Conservation (phyloP, 2,329 filamentous ascomycete genomes). For the Verticillium dahliae region DNA sequence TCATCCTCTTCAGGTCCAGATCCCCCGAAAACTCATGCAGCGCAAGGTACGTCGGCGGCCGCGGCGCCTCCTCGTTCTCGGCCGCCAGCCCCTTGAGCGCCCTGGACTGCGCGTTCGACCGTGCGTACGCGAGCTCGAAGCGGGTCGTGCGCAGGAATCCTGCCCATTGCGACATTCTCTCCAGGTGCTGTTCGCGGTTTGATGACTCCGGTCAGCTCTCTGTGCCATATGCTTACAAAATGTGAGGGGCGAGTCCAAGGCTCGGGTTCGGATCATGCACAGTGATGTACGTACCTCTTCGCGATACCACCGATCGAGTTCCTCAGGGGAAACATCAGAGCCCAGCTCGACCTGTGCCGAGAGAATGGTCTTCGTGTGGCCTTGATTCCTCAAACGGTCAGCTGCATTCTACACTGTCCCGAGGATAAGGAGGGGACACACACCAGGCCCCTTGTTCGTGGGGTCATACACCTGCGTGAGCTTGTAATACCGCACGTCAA, state of each 20-base stretch:
- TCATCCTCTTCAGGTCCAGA: neutral
- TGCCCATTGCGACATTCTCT: conserved; percentile 5
- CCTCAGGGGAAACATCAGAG: conserved; percentile 6
- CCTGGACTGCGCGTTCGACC: conserved; percentile 15
- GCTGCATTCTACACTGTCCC: neutral
- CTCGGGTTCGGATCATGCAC: neutral
- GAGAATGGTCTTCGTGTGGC: conserved; percentile 13
- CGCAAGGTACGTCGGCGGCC: conserved; percentile 13
- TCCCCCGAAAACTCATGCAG: neutral
- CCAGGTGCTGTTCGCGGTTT: conserved; percentile 7
- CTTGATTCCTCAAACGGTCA: neutral
- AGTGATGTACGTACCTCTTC: conserved; percentile 10
- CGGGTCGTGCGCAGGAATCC: conserved; percentile 17
- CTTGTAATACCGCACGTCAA: conserved; percentile 14
- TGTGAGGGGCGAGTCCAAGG: neutral
- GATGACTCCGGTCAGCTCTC: neutral
- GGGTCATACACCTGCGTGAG: conserved; percentile 15
- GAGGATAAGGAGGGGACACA: neutral
- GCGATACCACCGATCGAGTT: conserved; percentile 16
- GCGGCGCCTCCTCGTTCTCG: conserved; percentile 8
- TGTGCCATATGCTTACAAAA: neutral
- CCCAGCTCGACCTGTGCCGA: conserved; percentile 5
- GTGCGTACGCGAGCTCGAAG: conserved; percentile 13
- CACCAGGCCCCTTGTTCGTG: conserved; percentile 14
- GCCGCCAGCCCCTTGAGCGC: conserved; percentile 14